Percentiles rank a stretch among this genome's conserved stretches.
These are phyloP conservation scores for Lasiosphaeria ovina DNA, from an alignment of 495 filamentous ascomycete genomes.

Conservation along the genomic window DNA sequence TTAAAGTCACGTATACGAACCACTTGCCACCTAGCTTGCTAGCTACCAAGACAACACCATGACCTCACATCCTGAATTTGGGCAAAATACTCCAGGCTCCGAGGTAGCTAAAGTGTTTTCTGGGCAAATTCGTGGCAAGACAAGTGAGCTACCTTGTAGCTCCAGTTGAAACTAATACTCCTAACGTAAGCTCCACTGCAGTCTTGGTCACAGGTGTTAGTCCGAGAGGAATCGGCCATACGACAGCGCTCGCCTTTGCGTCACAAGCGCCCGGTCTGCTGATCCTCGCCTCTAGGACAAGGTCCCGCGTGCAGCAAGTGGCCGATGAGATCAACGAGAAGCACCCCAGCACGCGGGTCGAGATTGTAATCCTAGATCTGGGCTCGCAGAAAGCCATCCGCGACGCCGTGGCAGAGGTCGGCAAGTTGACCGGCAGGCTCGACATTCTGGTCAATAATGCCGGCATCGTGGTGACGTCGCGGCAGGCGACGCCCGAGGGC, in stretches of 20 bases:
- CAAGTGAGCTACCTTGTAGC: slow-evolving; percentile 25
- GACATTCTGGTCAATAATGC: slow-evolving; percentile 61
- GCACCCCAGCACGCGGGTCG: slow-evolving; percentile 37
- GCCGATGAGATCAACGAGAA: slow-evolving; percentile 34
- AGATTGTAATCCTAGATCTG: slow-evolving; percentile 46
- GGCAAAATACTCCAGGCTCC: slow-evolving; percentile 41
- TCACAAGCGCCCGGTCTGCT: slow-evolving; percentile 50
- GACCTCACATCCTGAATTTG: slow-evolving; percentile 44
- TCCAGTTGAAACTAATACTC: neutral
- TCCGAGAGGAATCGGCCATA: slow-evolving; percentile 51
- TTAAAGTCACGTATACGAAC: too few relatives aligned
- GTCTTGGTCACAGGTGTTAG: slow-evolving; percentile 52
- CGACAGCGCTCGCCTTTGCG: slow-evolving; percentile 52
- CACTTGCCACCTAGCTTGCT: too few relatives aligned
- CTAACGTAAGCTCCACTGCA: slow-evolving; percentile 1
- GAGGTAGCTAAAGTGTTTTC: slow-evolving; percentile 44
- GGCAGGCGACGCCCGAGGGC: slow-evolving; percentile 38
- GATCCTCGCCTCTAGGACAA: slow-evolving; percentile 55
- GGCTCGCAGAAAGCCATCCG: slow-evolving; percentile 45
- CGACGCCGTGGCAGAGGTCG: slow-evolving; percentile 42
- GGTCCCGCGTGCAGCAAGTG: slow-evolving; percentile 48
- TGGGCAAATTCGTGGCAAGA: slow-evolving; percentile 38
- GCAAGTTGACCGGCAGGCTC: slow-evolving; percentile 38
- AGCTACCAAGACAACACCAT: slow-evolving; percentile 14
- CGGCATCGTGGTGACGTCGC: slow-evolving; percentile 37